Evolutionary conservation across 2,329 filamentous ascomycete genomes (phyloP).

Genomic region (Chalaropsis ovoidea): DNA sequence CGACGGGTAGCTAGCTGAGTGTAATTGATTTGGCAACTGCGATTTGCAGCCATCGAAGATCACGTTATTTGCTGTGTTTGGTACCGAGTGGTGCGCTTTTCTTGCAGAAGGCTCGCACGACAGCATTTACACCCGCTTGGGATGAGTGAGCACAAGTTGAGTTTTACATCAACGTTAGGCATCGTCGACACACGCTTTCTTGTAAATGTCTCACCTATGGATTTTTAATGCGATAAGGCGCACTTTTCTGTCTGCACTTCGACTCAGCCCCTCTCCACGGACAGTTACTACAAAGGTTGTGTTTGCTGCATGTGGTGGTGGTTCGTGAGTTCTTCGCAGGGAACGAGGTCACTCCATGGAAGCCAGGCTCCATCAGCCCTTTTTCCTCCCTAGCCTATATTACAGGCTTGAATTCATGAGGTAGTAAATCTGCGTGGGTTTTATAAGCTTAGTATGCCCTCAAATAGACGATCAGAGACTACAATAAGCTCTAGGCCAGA

Average conservation of each 20-base stretch:
- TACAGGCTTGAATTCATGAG: too few relatives aligned
- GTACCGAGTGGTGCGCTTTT: background rate
- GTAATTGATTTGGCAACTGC: background rate
- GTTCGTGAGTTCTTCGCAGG: too few relatives aligned
- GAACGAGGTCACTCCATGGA: too few relatives aligned
- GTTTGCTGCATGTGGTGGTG: too few relatives aligned
- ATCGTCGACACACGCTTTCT: background rate
- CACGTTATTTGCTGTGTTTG: background rate
- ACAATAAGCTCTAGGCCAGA: too few relatives aligned
- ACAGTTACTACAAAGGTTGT: background rate
- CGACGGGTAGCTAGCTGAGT: background rate
- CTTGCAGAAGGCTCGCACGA: background rate
- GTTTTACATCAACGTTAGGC: too few relatives aligned
- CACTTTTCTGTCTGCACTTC: background rate
- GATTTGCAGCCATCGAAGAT: background rate
- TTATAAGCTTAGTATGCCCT: too few relatives aligned
- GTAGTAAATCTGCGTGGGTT: too few relatives aligned
- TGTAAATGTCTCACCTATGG: background rate
- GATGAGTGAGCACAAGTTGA: background rate
- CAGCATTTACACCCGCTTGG: background rate
- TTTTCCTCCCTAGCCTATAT: too few relatives aligned
- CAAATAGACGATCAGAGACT: too few relatives aligned
- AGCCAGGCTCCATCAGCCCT: too few relatives aligned
- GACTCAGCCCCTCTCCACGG: background rate
- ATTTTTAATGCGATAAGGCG: background rate